A percentile compares a stretch with the other conserved stretches of the same genome.
Conservation (phyloP, 2,329 filamentous ascomycete species). For the Penicillium janthinellum region DNA sequence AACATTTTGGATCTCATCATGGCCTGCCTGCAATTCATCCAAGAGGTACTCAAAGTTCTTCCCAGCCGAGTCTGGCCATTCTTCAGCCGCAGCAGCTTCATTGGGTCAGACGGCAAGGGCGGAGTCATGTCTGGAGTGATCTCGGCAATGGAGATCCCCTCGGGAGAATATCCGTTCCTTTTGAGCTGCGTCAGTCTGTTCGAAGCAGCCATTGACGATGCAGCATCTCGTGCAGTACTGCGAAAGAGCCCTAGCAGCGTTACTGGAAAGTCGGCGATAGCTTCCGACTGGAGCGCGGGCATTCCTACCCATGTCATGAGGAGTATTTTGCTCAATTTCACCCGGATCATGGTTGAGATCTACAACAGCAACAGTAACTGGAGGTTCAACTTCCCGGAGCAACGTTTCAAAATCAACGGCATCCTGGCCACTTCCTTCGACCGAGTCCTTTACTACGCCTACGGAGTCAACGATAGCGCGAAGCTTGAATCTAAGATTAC, state of each 20-base stretch:
- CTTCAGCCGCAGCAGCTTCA: constrained; percentile 75
- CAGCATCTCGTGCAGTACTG: constrained; percentile 58
- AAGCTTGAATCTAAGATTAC: constrained; percentile 56
- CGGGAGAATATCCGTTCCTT: constrained; percentile 76
- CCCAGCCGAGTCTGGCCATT: constrained; percentile 90
- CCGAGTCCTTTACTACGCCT: constrained; percentile 70
- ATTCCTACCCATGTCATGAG: constrained; percentile 77
- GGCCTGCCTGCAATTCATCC: constrained; percentile 78
- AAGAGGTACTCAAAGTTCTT: constrained; percentile 68
- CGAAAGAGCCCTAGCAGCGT: constrained; percentile 40
- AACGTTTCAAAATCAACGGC: constrained; percentile 69
- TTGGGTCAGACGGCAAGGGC: constrained; percentile 74
- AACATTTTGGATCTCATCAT: constrained; percentile 68
- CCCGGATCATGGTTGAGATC: constrained; percentile 75
- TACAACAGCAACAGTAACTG: constrained; percentile 85
- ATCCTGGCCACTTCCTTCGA: constrained; percentile 70
- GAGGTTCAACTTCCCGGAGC: constrained; percentile 71
- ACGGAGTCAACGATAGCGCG: constrained; percentile 68
- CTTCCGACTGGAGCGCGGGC: constrained; percentile 61
- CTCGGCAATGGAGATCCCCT: constrained; percentile 77
- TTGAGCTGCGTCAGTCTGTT: constrained; percentile 74
- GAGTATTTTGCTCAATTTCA: constrained; percentile 70
- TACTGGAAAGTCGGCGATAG: constrained; percentile 33
- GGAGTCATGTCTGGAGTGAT: constrained; percentile 77
- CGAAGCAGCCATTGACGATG: constrained; percentile 72